Base-by-base conservation (phyloP, 2,329 filamentous ascomycete species). In the Setomelanomma holmii region DNA sequence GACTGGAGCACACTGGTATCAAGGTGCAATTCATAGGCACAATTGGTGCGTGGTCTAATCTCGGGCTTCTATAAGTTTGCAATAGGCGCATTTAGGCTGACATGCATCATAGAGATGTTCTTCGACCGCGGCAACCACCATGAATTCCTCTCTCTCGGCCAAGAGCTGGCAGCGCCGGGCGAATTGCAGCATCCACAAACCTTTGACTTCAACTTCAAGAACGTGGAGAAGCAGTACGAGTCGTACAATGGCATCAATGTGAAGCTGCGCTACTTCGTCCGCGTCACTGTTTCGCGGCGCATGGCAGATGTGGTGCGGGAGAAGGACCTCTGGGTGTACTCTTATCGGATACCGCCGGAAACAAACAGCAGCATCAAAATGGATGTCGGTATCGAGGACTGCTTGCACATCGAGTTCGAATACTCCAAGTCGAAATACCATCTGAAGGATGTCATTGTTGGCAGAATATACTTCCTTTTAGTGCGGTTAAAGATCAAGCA, bases 221-320 rank as follows among this genome's bases (percentile, higher is more conserved):
- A 98, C 77, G 92, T 99, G 68, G 95, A 99, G 84, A 99, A 99
- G 83, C 93, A 96, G 77, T 99, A 99, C 83, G 96, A 99, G 79
- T 97, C 93, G 61, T 99, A 99, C 84, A 96, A 96, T 75, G 95
- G 95, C 72, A 99, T 99, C 86, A 99, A 99, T 74, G 95, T 99
- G 70, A 96, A 96, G 82, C 85, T 99, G 74, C 92, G 95, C 66
- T 99, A 99, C 85, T 98, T 98, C 78, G 88, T 98, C 51, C 90
- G 93, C 66, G 95, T 98, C 64, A 99, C 95, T 30, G 95, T 99
- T 41, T 96, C 92, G 45, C 87, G 95, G 69, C 87, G 95, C 74
- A 98, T 99, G 92, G 91, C 92, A 67, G 95, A 99, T 73, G 93
- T 99, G 51, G 91, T 98, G 69, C 89, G 96, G 67, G 96, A 99